Evolutionary conservation across 2,329 filamentous ascomycete genomes (phyloP), one percentile per base, ranked within the genome.

Genomic region (Talaromyces sp.): DNA sequence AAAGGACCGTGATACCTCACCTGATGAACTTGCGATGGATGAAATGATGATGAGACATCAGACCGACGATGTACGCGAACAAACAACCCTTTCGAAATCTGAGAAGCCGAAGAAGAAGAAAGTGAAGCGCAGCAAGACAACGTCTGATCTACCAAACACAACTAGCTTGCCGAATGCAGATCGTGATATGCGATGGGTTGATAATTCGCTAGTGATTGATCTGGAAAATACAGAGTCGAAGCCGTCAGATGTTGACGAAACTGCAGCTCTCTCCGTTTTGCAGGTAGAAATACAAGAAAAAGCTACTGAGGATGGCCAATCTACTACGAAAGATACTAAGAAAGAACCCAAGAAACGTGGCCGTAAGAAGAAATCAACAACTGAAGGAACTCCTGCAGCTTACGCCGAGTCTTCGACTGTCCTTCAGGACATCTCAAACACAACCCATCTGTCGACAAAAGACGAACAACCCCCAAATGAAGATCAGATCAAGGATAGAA

Each of bases 91-190:
- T 9, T 53, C 32, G 9, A 48, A 31, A 21, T 17, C 35, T 11
- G 51, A 38, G 5, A 64, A 58, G 71, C 74, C 63, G 69, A 64
- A 61, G 67, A 77, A 62, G 69, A 81, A 75, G 73, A 78, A 77
- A 56, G 56, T 72, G 21, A 81, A 78, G 65, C 73, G 79, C 61
- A 73, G 74, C 41, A 79, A 79, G 61, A 75, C 75, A 5, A 74
- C 71, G 0, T 75, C 75, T 5, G 66, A 69, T 4, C 67, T 70
- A 2, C 60, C 54, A 5, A 31, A 35, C 32, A 43, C 27, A n/a
- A 61, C 72, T 3, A 67, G 69, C 19, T 74, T 71, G 48, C 63
- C 67, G 3, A 72, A 70, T 53, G 62, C 70, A n/a, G 74, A 77
- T 53, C 72, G 72, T 35, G 75, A 78, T 56, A 74, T 78, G 24